Conservation (phyloP, 1,284 basidiomycete genomes). For the Puccinia novopanici region DNA sequence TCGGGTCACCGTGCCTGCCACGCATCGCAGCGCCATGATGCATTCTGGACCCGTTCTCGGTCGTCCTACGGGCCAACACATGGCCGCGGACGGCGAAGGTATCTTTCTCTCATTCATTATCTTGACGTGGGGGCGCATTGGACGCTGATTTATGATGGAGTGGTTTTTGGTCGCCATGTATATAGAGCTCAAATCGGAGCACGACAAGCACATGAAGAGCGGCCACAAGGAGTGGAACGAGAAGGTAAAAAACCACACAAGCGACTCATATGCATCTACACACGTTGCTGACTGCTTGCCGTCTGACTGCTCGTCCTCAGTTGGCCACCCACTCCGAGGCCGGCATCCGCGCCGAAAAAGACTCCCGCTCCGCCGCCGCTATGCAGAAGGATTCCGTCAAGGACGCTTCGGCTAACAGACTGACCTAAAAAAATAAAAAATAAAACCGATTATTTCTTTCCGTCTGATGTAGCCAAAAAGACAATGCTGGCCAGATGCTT, state of each 20-base stretch:
- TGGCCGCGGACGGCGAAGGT: slow-evolving; percentile 36
- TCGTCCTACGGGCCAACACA: slow-evolving; percentile 37
- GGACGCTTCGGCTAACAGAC: too few species aligned
- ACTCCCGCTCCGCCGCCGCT: not conserved
- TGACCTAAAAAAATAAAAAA: too few species aligned
- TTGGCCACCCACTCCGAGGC: slow-evolving; percentile 41
- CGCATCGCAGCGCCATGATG: not conserved
- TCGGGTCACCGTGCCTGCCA: not conserved
- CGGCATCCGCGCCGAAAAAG: slow-evolving; percentile 37
- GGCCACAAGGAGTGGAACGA: slow-evolving; percentile 29
- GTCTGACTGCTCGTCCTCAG: too few species aligned
- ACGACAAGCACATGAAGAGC: slow-evolving; percentile 13
- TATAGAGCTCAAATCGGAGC: slow-evolving; percentile 9
- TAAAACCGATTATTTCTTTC: too few species aligned
- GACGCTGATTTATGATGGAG: too few species aligned
- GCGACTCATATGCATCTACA: not conserved
- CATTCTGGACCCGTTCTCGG: not conserved
- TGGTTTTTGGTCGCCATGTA: too few species aligned
- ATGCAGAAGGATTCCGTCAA: slow-evolving; percentile 34
- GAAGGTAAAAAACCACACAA: slow-evolving; percentile 3
- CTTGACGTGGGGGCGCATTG: too few species aligned
- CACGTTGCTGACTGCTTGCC: too few species aligned
- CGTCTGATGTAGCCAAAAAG: too few species aligned
- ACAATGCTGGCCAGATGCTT: too few species aligned
- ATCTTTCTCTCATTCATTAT: not conserved